These are phyloP conservation scores for Agroathelia rolfsii DNA, from an alignment of 1,284 basidiomycete species.

Conservation along the genomic window DNA sequence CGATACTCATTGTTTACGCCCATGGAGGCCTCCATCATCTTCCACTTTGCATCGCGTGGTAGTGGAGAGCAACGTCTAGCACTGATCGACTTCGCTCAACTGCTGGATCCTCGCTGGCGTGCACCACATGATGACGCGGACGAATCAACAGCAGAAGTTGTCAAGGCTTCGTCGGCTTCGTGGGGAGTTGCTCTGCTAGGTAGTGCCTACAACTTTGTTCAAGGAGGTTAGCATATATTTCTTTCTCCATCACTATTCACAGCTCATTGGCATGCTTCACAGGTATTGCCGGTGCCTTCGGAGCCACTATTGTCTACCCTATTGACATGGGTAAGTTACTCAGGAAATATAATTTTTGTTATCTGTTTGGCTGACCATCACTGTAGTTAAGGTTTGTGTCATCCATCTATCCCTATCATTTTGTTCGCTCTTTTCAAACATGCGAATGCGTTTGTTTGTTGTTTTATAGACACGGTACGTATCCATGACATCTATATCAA, in stretches of 20 bases:
- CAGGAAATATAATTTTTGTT: too few relatives aligned
- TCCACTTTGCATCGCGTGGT: conserved; percentile 89
- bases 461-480: conserved; percentile 53
- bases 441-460: conserved; percentile 3
- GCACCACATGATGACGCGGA: conserved; percentile 48
- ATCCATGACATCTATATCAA: too few relatives aligned
- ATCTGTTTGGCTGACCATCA: too few relatives aligned
- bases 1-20: conserved; percentile 90
- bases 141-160: conserved; percentile 18
- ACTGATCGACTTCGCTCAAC: conserved; percentile 79
- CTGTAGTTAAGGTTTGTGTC: conserved; percentile 55
- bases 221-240: conserved; percentile 56
- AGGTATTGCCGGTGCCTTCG: conserved; percentile 86
- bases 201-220: conserved; percentile 79
- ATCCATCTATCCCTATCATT: conserved; percentile 6
- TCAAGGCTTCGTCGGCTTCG: conserved; percentile 31
- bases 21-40: conserved; percentile 92
- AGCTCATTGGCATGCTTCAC: conserved; percentile 10
- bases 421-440: conserved; percentile 1
- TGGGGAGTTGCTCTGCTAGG: conserved; percentile 44
- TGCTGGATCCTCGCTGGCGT: conserved; percentile 81
- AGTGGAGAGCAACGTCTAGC: conserved; percentile 58
- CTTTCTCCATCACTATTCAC: conserved; percentile 4
- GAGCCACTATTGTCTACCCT: conserved; percentile 89
- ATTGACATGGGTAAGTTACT: conserved; percentile 77